Conservation (phyloP, 164 flowering plant genomes). For the Vitis vinifera region ASM3070453v1 NC_081808.1:22647501-22648000, state of each 20-base stretch:
- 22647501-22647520: too few relatives aligned
- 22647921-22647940: slow-evolving; percentile 76
- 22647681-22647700: neutral
- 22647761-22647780: neutral
- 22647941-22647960: slow-evolving; percentile 81
- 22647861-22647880: slow-evolving; percentile 70
- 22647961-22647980: slow-evolving; percentile 73
- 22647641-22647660: neutral
- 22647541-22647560: too few relatives aligned
- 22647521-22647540: too few relatives aligned
- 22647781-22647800: too few relatives aligned
- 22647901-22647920: slow-evolving; percentile 75
- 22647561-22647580: too few relatives aligned
- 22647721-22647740: neutral
- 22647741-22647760: neutral
- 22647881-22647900: slow-evolving; percentile 89
- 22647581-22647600: too few relatives aligned
- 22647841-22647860: neutral
- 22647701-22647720: neutral
- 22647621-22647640: too few relatives aligned
- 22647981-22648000: slow-evolving; percentile 73
- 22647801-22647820: neutral
- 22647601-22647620: too few relatives aligned
- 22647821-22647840: neutral
- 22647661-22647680: neutral